Evolutionary conservation across 164 flowering plant genomes (phyloP).

Genomic region (Brasenia schreberi): DNA sequence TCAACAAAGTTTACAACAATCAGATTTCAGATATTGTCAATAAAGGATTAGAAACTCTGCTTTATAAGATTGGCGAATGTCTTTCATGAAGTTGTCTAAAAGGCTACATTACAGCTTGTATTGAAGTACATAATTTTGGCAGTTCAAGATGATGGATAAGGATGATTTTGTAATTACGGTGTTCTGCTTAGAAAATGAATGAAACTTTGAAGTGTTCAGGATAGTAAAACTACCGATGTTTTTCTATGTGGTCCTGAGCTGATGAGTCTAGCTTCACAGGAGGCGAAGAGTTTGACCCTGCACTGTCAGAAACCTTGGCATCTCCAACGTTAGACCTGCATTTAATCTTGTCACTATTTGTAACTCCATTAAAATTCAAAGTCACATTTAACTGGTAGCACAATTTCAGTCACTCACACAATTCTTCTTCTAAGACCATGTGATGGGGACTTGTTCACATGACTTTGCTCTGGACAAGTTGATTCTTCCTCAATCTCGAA

Average conservation of each 20-base stretch:
- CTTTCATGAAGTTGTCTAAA: too few relatives aligned
- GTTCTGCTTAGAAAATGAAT: too few relatives aligned
- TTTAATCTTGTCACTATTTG: too few relatives aligned
- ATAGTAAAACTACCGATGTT: conserved; percentile 39
- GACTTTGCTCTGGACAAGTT: neutral
- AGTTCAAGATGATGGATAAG: neutral
- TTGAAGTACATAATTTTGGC: neutral
- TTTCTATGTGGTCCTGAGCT: conserved; percentile 50
- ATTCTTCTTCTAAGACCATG: neutral
- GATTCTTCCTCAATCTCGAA: neutral
- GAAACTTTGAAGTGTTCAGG: too few relatives aligned
- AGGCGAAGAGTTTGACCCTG: conserved; percentile 12
- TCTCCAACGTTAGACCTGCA: conserved; percentile 27
- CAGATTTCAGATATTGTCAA: too few relatives aligned
- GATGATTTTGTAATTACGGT: neutral
- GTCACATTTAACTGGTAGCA: neutral
- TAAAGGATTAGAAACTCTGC: too few relatives aligned
- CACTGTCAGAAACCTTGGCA: conserved; percentile 15
- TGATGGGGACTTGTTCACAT: neutral
- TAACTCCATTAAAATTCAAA: neutral
- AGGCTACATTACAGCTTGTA: neutral
- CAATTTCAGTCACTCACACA: neutral
- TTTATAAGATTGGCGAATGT: too few relatives aligned
- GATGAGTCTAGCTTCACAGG: conserved; percentile 48
- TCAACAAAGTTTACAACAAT: too few relatives aligned